A percentile compares a stretch with the other conserved stretches of the same genome.
These are phyloP conservation scores for Plasmodium adleri DNA, from an alignment of 169 alveolate species.

Conservation along the genomic window DNA sequence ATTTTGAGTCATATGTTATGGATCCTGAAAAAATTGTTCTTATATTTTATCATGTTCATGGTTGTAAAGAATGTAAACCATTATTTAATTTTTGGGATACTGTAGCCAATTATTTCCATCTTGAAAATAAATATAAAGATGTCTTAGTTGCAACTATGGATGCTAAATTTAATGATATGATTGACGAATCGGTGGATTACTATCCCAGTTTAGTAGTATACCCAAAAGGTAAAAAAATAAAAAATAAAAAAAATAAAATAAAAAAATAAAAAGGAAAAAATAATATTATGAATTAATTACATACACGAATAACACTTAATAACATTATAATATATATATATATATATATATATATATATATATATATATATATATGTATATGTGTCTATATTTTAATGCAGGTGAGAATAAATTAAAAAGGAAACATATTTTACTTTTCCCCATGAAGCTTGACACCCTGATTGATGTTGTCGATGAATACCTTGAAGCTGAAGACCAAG, in stretches of 20 bases:
- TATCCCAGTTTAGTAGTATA: slow-evolving; percentile 55
- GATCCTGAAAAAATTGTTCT: slow-evolving; percentile 56
- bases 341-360: not conserved
- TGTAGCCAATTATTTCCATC: slow-evolving; percentile 48
- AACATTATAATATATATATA: not conserved
- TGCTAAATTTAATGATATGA: slow-evolving; percentile 67
- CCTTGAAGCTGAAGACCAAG: slow-evolving; percentile 22
- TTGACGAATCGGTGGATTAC: slow-evolving; percentile 36
- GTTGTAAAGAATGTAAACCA: slow-evolving; percentile 72
- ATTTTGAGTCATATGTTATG: slow-evolving; percentile 56
- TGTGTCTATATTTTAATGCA: not conserved
- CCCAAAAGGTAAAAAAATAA: slow-evolving; percentile 40
- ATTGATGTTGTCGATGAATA: slow-evolving; percentile 57
- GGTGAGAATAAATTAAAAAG: slow-evolving; percentile 55
- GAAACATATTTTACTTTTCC: slow-evolving; percentile 37
- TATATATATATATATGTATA: not conserved
- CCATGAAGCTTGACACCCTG: slow-evolving; percentile 46
- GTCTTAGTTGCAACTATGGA: slow-evolving; percentile 75
- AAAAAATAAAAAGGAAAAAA: no score
- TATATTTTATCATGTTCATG: slow-evolving; percentile 65
- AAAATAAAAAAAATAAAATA: not conserved
- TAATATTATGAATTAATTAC: no score
- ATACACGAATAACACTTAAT: no score
- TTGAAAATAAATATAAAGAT: slow-evolving; percentile 38
- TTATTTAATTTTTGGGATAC: slow-evolving; percentile 47